These are phyloP conservation scores for Linum tenue DNA, from an alignment of 345 rosid genomes.

Conservation along the genomic window DNA sequence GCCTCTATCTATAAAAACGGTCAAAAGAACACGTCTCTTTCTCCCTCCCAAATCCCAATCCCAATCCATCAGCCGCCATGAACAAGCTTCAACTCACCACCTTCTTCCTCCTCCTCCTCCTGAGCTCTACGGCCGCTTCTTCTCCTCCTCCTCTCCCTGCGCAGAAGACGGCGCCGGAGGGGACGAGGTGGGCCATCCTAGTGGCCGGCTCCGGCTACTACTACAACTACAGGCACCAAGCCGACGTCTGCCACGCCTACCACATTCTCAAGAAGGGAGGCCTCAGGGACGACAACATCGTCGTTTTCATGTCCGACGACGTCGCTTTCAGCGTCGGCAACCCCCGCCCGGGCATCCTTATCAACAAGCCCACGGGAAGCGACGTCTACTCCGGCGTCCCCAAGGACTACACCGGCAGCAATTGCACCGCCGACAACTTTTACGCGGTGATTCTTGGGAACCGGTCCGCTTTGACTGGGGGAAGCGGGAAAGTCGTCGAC, in stretches of 20 bases:
- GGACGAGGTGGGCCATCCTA: constrained; percentile 61
- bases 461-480: constrained; percentile 41
- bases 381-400: constrained; percentile 61
- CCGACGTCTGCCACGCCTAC: constrained; percentile 72
- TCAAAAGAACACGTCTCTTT: too few relatives aligned
- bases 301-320: constrained; percentile 79
- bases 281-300: constrained; percentile 54
- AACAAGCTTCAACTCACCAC: neutral
- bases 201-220: constrained; percentile 53
- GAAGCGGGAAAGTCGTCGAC: constrained; percentile 54
- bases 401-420: constrained; percentile 51
- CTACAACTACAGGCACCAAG: constrained; percentile 68
- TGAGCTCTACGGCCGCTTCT: neutral
- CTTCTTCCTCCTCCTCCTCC: neutral
- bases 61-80: neutral
- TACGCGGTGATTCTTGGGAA: constrained; percentile 47
- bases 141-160: neutral
- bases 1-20: too few relatives aligned
- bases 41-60: too few relatives aligned
- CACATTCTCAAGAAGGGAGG: constrained; percentile 48
- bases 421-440: constrained; percentile 35
- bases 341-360: constrained; percentile 56
- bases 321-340: constrained; percentile 35
- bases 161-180: constrained; percentile 4
- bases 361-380: constrained; percentile 46